Evolutionary conservation across 805 yeast species (phyloP).

Genomic region (Ogataea ganodermae): DNA sequence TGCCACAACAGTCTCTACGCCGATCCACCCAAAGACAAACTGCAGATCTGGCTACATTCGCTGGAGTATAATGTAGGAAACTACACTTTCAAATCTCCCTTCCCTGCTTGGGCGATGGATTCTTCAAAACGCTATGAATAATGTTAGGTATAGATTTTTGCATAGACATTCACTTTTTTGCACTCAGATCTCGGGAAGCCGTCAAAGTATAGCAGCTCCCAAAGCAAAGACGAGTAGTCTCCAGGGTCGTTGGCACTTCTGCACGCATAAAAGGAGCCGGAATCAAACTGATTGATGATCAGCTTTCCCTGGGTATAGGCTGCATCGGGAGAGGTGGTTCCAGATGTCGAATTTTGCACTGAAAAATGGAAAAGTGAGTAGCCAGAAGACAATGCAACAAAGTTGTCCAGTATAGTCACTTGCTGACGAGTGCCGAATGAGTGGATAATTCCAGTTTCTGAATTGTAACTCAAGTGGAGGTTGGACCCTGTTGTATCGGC

Average conservation of each 20-base stretch:
- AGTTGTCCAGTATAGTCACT: slow-evolving; percentile 15
- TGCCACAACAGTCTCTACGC: slow-evolving; percentile 35
- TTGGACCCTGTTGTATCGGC: slow-evolving; percentile 14
- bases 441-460: slow-evolving; percentile 6
- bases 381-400: slow-evolving; percentile 15
- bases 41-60: slow-evolving; percentile 49
- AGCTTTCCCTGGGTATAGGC: slow-evolving; percentile 17
- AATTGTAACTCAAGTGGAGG: slow-evolving; percentile 13
- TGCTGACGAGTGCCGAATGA: slow-evolving; percentile 14
- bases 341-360: slow-evolving; percentile 5
- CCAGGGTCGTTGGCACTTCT: slow-evolving; percentile 44
- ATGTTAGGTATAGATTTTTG: slow-evolving; percentile 8
- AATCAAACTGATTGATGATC: slow-evolving; percentile 9
- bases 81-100: slow-evolving; percentile 5
- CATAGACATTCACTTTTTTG: slow-evolving; percentile 11
- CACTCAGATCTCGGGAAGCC: slow-evolving; percentile 12
- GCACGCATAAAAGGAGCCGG: slow-evolving; percentile 38
- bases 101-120: slow-evolving; percentile 7
- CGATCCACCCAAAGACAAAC: slow-evolving; percentile 31
- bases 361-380: slow-evolving; percentile 8
- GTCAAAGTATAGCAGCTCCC: slow-evolving; percentile 29
- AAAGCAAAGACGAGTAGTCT: slow-evolving; percentile 32
- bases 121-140: background rate
- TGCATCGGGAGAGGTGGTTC: background rate
- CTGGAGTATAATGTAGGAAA: slow-evolving; percentile 35